Evolutionary conservation across 73 alveolate species (phyloP).

Genomic region (Paramecium tetraurelia): DNA sequence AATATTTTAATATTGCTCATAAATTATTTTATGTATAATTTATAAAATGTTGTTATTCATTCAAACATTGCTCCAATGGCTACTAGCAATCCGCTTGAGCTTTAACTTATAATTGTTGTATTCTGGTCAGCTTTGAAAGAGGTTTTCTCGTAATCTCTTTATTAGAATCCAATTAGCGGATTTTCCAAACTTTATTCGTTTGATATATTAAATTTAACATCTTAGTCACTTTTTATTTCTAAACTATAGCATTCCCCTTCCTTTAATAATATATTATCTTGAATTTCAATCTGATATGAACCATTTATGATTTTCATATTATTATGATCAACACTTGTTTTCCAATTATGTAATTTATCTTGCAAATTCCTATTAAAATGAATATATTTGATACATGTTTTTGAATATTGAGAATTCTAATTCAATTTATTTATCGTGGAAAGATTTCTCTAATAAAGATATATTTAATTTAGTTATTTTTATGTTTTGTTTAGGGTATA

Average conservation of each 20-base stretch:
- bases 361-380: background rate
- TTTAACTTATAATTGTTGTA: background rate
- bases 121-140: background rate
- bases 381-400: background rate
- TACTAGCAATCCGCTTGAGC: background rate
- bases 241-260: slow-evolving; percentile 3
- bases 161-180: background rate
- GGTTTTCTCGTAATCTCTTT: background rate
- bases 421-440: background rate
- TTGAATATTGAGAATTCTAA: background rate
- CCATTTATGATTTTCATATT: background rate
- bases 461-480: background rate
- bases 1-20: background rate
- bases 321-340: background rate
- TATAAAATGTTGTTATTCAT: background rate
- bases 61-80: background rate
- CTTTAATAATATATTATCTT: background rate
- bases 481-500: background rate
- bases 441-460: background rate
- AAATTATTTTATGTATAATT: background rate
- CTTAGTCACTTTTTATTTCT: background rate
- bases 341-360: background rate
- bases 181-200: background rate
- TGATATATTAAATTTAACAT: background rate
- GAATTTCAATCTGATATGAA: background rate